Evolutionary conservation across 2,329 filamentous ascomycete species (phyloP), one percentile per base, ranked within the genome.

Genomic region (Colletotrichum sp.): DNA sequence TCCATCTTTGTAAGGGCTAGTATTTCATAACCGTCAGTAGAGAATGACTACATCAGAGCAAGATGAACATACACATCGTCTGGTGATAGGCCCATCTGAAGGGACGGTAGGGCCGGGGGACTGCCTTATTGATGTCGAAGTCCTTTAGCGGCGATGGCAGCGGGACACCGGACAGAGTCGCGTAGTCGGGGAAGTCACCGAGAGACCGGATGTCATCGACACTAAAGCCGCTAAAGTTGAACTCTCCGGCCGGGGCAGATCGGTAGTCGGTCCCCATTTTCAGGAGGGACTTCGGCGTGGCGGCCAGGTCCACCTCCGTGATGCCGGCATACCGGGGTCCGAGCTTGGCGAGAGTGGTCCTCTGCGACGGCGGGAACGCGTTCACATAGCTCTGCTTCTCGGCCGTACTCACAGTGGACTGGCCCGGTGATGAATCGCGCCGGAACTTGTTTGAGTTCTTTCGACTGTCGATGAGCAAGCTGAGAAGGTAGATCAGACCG

Each of bases 51-150:
- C 4, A 18, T 9, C 2, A 9, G 8, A 26, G 6, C n/a, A 9
- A 1, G 5, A 16, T 9, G 18, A 7, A 88, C 93, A 80, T 90
- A 96, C 95, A 95, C 95, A 98, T 98, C 0, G 95, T 98, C 82
- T 98, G 95, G 81, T 97, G 95, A 81, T 98, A 98, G 0, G 89
- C 87, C 95, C 95, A 98, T 80, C 95, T 85, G 59, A 98, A 94
- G 0, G 95, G 95, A 55, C 95, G 89, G 82, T 96, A 98, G 0
- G 95, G 95, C 73, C 95, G 89, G 2, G 95, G 91, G 12, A 89
- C 80, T 1, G 95, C 95, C 77, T 88, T 94, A 16, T 89, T 85
- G 71, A 96, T 92, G 77, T 95, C 87, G 81, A 97, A 97, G 6
- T 90, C 87, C 1, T 82, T 80, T 72, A 94, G 93, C 0, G 93